Percentiles rank a stretch among this genome's conserved stretches.
phyloP scores from a whole-genome alignment of 164 flowering plant species.

The Stephania yunnanensis region DNA sequence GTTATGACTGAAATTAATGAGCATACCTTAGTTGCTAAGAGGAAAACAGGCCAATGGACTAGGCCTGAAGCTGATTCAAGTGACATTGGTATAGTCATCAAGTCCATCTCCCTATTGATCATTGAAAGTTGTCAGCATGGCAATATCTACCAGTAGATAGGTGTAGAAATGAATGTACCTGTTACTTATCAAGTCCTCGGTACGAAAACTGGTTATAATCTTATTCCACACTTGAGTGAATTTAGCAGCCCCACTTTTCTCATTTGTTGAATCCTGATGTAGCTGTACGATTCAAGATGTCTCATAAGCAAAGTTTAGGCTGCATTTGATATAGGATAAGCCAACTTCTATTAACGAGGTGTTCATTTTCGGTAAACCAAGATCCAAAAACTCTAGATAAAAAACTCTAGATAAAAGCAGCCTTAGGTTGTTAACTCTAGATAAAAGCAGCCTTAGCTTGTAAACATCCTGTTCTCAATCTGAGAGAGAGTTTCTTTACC shows the following conservation, averaged over 20 bases:
- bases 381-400: no score
- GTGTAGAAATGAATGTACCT: constrained; percentile 33
- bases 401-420: no score
- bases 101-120: constrained; percentile 70
- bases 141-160: neutral
- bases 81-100: constrained; percentile 74
- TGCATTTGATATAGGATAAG: neutral
- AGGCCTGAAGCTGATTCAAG: constrained; percentile 44
- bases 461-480: no score
- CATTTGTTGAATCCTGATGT: constrained; percentile 36
- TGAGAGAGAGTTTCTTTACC: neutral
- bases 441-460: no score
- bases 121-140: neutral
- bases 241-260: constrained; percentile 42
- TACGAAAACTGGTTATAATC: constrained; percentile 63
- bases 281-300: constrained; percentile 3
- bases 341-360: no score
- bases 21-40: constrained; percentile 73
- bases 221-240: constrained; percentile 87
- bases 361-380: no score
- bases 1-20: neutral
- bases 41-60: constrained; percentile 85
- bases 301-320: neutral
- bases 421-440: no score
- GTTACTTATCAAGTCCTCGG: constrained; percentile 88